Evolutionary conservation across 2,329 filamentous ascomycete species (phyloP).

Genomic region (Phialophora expanda): DNA sequence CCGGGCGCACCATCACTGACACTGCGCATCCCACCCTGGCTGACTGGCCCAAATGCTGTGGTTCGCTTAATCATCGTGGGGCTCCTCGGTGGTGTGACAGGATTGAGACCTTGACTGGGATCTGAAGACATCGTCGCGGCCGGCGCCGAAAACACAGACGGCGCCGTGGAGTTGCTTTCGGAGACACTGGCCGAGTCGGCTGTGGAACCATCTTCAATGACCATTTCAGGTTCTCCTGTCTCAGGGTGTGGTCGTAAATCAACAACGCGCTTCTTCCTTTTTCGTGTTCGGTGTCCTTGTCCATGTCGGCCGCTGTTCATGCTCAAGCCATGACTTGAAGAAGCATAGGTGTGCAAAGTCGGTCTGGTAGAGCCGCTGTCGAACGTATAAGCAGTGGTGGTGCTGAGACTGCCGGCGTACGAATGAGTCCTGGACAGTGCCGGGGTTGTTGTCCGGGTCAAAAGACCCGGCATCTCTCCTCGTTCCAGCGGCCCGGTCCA

Average conservation of each 20-base stretch:
- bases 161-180: conserved; percentile 51
- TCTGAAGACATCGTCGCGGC: conserved; percentile 52
- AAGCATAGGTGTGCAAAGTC: conserved; percentile 43
- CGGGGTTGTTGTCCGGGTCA: conserved; percentile 48
- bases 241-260: conserved; percentile 51
- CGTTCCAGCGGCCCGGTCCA: conserved; percentile 82
- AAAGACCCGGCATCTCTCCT: conserved; percentile 57
- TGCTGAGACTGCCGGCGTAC: conserved; percentile 56
- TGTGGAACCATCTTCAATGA: conserved; percentile 50
- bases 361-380: conserved; percentile 71
- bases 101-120: conserved; percentile 62
- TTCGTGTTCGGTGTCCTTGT: conserved; percentile 54
- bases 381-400: conserved; percentile 72
- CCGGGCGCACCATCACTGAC: conserved; percentile 29
- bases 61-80: conserved; percentile 42
- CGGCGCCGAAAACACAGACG: conserved; percentile 57
- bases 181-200: conserved; percentile 43
- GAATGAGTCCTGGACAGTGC: conserved; percentile 69
- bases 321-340: conserved; percentile 49
- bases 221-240: conserved; percentile 49
- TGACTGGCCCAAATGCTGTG: neutral
- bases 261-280: conserved; percentile 57
- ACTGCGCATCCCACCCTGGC: conserved; percentile 19
- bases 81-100: conserved; percentile 58
- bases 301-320: conserved; percentile 51